These are phyloP conservation scores for Betula pendula DNA, from an alignment of 306 rosid genomes.

Conservation along the genomic window DNA sequence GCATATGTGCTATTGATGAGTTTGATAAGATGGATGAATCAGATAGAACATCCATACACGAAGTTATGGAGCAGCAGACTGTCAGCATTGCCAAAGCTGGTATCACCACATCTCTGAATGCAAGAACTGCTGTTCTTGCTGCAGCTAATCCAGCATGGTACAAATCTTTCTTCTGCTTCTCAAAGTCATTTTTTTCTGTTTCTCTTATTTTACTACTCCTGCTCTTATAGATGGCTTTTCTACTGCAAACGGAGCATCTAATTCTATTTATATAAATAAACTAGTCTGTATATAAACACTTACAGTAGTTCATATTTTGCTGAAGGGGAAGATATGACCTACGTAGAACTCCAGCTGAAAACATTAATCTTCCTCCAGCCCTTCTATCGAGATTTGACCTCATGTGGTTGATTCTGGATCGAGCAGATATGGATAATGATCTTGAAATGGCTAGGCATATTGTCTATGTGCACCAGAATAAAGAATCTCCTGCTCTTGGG, in stretches of 20 bases:
- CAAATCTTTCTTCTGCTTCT: conserved; percentile 9
- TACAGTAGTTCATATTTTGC: conserved; percentile 20
- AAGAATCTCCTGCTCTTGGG: conserved; percentile 89
- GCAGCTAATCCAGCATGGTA: conserved; percentile 99
- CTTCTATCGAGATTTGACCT: conserved; percentile 94
- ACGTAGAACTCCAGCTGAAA: conserved; percentile 96
- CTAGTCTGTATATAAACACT: conserved; percentile 25
- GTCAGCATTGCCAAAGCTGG: conserved; percentile 99
- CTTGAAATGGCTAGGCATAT: conserved; percentile 99
- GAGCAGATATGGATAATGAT: conserved; percentile 97
- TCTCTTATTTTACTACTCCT: conserved; percentile 14
- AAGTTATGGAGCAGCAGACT: conserved; percentile 99
- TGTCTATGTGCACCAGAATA: conserved; percentile 90
- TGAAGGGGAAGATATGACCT: conserved; percentile 98
- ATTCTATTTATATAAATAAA: neutral
- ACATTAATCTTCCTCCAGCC: conserved; percentile 96
- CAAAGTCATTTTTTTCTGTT: neutral
- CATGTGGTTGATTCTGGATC: conserved; percentile 95
- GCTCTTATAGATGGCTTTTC: conserved; percentile 15
- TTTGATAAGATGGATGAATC: conserved; percentile 99
- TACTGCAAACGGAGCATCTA: conserved; percentile 9
- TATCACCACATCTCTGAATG: conserved; percentile 94
- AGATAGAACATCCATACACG: conserved; percentile 96
- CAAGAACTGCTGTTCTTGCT: conserved; percentile 98
- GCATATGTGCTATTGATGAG: conserved; percentile 96